Percentiles rank a stretch among this genome's conserved stretches.
Conservation (phyloP, 331 rosid species). For the Arachis monticola region DNA sequence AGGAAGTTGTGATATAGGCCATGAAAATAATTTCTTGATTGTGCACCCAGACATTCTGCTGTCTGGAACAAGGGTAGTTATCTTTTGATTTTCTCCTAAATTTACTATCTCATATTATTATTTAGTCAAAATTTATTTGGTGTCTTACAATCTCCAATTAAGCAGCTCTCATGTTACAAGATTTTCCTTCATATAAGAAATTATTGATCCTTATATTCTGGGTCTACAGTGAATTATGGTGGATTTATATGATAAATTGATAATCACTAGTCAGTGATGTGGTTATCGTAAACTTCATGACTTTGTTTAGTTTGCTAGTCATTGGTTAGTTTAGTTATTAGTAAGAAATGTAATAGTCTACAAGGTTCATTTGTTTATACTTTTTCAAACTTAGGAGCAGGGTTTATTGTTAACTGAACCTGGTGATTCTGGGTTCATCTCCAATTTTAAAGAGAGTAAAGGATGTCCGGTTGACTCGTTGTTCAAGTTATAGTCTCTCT, state of each 20-base stretch:
- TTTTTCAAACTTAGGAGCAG: too few relatives aligned
- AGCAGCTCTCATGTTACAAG: background rate
- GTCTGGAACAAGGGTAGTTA: slow-evolving; percentile 89
- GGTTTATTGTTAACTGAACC: too few relatives aligned
- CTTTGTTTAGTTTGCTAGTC: slow-evolving; percentile 19
- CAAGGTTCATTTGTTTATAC: background rate
- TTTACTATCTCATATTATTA: slow-evolving; percentile 24
- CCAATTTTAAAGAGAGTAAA: too few relatives aligned
- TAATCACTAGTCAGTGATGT: background rate
- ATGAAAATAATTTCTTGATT: slow-evolving; percentile 67
- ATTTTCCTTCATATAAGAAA: slow-evolving; percentile 7
- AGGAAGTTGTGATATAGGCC: slow-evolving; percentile 73
- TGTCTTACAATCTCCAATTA: background rate
- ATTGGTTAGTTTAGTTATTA: background rate
- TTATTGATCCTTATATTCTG: slow-evolving; percentile 10
- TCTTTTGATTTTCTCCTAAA: slow-evolving; percentile 25
- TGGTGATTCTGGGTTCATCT: too few relatives aligned
- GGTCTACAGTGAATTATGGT: slow-evolving; percentile 3
- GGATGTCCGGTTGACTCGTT: too few relatives aligned
- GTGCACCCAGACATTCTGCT: slow-evolving; percentile 80
- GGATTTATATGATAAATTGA: background rate
- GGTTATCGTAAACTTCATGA: background rate
- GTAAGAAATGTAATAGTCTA: background rate
- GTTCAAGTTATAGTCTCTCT: too few relatives aligned
- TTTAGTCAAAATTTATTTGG: slow-evolving; percentile 1